Conservation (phyloP, 345 rosid genomes). For the Hibiscus tridactylites region DNA sequence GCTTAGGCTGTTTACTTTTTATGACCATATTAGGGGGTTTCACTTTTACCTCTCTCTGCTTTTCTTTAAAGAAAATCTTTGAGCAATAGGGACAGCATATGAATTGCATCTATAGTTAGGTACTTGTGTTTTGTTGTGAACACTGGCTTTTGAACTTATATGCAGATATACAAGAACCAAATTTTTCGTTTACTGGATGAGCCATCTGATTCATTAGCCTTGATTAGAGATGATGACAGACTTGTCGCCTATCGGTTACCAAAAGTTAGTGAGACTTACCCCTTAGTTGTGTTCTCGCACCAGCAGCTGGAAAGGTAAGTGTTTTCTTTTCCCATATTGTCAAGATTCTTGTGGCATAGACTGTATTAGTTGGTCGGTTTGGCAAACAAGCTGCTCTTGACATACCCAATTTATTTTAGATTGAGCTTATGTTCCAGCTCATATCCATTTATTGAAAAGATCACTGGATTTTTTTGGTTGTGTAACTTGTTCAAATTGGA, state of each 20-base stretch:
- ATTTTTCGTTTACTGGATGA: constrained; percentile 44
- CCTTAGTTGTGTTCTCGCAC: constrained; percentile 46
- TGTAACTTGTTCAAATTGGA: neutral
- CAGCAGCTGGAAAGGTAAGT: constrained; percentile 36
- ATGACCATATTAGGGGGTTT: neutral
- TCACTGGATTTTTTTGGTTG: neutral
- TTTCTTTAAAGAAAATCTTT: neutral
- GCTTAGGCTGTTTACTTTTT: neutral
- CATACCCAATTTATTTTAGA: neutral
- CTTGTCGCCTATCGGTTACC: constrained; percentile 56
- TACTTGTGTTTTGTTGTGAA: neutral
- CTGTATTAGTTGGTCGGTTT: neutral
- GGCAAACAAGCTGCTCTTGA: neutral
- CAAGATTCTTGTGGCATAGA: neutral
- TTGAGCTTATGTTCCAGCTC: neutral
- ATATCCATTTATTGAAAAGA: neutral
- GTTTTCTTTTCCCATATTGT: neutral
- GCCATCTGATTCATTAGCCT: constrained; percentile 42
- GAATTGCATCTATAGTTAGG: neutral
- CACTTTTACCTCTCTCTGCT: neutral
- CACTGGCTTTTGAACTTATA: constrained; percentile 10
- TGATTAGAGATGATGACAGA: constrained; percentile 58
- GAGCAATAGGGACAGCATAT: neutral
- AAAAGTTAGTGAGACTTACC: constrained; percentile 29
- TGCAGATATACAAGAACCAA: constrained; percentile 39